Conservation (phyloP, 2,329 filamentous ascomycete species). For the Diaporthe sp. region DNA sequence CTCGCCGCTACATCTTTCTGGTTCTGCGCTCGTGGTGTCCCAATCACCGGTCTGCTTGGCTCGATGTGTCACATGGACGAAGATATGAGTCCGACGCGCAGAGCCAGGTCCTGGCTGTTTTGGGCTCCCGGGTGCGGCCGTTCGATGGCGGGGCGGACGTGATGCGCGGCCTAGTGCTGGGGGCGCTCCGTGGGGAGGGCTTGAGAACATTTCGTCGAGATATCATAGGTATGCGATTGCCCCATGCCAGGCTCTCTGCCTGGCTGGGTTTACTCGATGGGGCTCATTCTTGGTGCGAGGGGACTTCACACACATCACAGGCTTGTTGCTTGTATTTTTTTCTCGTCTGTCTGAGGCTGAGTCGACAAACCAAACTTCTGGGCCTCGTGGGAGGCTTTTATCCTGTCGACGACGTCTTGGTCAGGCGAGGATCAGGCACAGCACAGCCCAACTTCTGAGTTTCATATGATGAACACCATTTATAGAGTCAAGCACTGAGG, state of each 20-base stretch:
- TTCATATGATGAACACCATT: slow-evolving; percentile 90
- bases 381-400: slow-evolving; percentile 56
- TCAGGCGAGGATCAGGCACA: background rate
- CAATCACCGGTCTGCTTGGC: slow-evolving; percentile 31
- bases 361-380: slow-evolving; percentile 52
- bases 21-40: slow-evolving; percentile 39
- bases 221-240: slow-evolving; percentile 99
- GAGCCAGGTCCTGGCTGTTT: slow-evolving; percentile 43
- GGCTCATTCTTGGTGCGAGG: slow-evolving; percentile 99
- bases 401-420: slow-evolving; percentile 47
- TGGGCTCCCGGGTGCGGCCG: slow-evolving; percentile 45
- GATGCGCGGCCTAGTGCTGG: slow-evolving; percentile 54
- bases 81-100: slow-evolving; percentile 86
- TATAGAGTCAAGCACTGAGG: slow-evolving; percentile 99
- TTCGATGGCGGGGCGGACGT: slow-evolving; percentile 58
- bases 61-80: slow-evolving; percentile 74
- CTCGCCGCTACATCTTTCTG: slow-evolving; percentile 49
- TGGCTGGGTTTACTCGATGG: slow-evolving; percentile 94
- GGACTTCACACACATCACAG: slow-evolving; percentile 62
- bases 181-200: slow-evolving; percentile 62
- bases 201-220: slow-evolving; percentile 86
- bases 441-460: slow-evolving; percentile 56
- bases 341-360: slow-evolving; percentile 70
- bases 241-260: slow-evolving; percentile 50
- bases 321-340: slow-evolving; percentile 55